Evolutionary conservation across 2,329 filamentous ascomycete genomes (phyloP).

Genomic region (Clonostachys rhizophaga): DNA sequence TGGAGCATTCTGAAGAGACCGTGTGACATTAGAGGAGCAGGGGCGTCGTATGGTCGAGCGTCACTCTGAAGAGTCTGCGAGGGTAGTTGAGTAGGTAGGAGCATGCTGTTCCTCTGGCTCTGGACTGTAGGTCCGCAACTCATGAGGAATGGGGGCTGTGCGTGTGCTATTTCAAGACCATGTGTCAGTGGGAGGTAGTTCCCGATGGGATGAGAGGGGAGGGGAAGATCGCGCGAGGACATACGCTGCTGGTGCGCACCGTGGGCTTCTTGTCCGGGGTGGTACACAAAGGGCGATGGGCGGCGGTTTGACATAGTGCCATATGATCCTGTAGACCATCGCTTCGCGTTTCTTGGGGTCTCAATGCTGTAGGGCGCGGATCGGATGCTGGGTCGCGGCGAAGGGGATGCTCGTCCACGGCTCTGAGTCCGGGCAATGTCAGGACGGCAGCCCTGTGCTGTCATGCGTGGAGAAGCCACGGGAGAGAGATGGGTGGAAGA

Average conservation of each 20-base stretch:
- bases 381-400: constrained; percentile 62
- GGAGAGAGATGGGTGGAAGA: constrained; percentile 69
- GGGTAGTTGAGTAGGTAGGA: constrained; percentile 46
- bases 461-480: constrained; percentile 65
- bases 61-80: constrained; percentile 44
- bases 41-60: constrained; percentile 51
- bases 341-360: constrained; percentile 59
- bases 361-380: constrained; percentile 70
- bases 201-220: constrained; percentile 5
- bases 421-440: constrained; percentile 61
- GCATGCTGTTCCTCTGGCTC: constrained; percentile 52
- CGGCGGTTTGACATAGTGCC: constrained; percentile 47
- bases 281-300: constrained; percentile 58
- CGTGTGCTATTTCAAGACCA: constrained; percentile 7
- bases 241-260: constrained; percentile 35
- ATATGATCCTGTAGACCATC: constrained; percentile 76
- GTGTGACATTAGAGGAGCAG: constrained; percentile 63
- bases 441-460: constrained; percentile 48
- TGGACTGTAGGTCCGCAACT: constrained; percentile 29
- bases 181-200: constrained; percentile 21
- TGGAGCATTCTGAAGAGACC: constrained; percentile 70
- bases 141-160: constrained; percentile 52
- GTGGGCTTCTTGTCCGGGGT: constrained; percentile 55
- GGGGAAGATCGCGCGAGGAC: constrained; percentile 37
- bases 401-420: constrained; percentile 67